Base-by-base conservation (phyloP, 106 monocot genomes). In the Phalaenopsis aphrodite region DNA sequence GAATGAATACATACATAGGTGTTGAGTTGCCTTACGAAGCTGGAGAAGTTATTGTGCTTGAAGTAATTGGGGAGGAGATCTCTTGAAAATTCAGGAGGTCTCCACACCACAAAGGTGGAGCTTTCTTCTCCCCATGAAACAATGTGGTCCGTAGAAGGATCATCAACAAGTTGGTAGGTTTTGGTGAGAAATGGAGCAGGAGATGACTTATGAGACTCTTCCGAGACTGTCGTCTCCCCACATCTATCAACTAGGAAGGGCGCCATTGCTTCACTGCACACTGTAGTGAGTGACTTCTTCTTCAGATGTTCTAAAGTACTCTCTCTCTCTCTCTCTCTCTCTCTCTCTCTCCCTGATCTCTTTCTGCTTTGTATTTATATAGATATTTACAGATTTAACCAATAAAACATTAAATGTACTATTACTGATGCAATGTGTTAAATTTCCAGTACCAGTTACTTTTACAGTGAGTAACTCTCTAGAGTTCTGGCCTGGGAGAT, bases 161-260 rank as follows among this genome's bases (percentile, higher is more conserved):
- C 96, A 56, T 96, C 96, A 5, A 96, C 96, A 8, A 96, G 87
- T 61, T 92, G 90, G 82, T 90, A 96, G 5, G 93, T 93, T 77
- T 96, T 96, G 57, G 87, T 90, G 48, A 96, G 84, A 80, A 96
- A 96, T 24, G 96, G 96, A 19, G 96, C 93, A 41, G 95, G 95
- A 8, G 88, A 83, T 78, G 91, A n/a, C 84, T 90, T 88, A 73
- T 88, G 84, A 18, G 81, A 39, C 86, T 86, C 90, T 87, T 76
- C 81, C 82, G 67, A 42, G 89, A 72, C 8, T 81, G 86, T 81
- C 88, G 83, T 86, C 82, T 90, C 89, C 9, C 84, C 91, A 82
- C 83, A 82, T 38, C 82, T 91, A 80, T 93, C 91, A 56, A 86
- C 87, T 79, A 93, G 81, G 85, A 87, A 90, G 41, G 30, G 30